A percentile compares a stretch with the other conserved stretches of the same genome.
Conservation (phyloP, 2,329 filamentous ascomycete genomes). For the Cadophora malorum region DNA sequence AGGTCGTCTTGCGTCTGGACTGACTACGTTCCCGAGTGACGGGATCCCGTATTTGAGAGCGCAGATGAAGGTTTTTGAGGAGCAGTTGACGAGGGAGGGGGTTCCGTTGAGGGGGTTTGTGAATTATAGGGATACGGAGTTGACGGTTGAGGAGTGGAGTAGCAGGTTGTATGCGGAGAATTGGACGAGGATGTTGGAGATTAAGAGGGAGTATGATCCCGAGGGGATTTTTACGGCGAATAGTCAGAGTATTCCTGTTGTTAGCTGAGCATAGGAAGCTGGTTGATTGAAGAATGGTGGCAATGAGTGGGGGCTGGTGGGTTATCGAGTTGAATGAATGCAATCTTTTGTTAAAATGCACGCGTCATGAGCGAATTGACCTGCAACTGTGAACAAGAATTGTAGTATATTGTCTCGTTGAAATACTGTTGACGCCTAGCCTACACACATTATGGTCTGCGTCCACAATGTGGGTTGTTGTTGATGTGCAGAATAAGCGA, state of each 20-base stretch:
- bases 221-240: conserved; percentile 14
- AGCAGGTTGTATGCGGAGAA: conserved; percentile 16
- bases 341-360: too few species aligned
- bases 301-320: not conserved
- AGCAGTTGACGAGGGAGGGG: conserved; percentile 10
- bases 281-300: not conserved
- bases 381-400: too few species aligned
- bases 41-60: conserved; percentile 16
- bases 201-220: conserved; percentile 17
- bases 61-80: conserved; percentile 14
- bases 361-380: too few species aligned
- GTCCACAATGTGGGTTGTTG: too few species aligned
- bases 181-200: conserved; percentile 9
- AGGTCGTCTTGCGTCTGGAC: conserved; percentile 12
- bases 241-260: conserved; percentile 16
- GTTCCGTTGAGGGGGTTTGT: conserved; percentile 22
- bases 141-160: conserved; percentile 18
- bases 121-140: conserved; percentile 21
- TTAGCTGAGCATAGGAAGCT: not conserved
- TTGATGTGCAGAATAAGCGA: too few species aligned
- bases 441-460: too few species aligned
- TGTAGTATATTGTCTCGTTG: too few species aligned
- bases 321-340: too few species aligned
- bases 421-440: too few species aligned
- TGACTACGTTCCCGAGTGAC: conserved; percentile 18